These are phyloP conservation scores for Geotrichum bryndzae DNA, from an alignment of 1,139 yeast genomes.

Conservation along the genomic window DNA sequence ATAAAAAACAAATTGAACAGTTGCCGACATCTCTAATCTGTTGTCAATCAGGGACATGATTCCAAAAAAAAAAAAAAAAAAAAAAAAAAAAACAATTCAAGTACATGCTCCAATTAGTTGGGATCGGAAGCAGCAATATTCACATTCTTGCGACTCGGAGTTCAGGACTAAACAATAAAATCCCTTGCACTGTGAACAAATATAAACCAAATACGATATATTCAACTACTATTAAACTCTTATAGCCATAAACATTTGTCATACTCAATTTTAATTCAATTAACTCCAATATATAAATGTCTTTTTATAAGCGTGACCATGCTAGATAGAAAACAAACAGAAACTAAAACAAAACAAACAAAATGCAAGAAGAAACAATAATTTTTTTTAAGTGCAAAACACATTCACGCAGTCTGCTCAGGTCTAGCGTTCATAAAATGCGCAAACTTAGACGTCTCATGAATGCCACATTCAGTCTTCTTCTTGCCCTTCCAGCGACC, in stretches of 20 bases:
- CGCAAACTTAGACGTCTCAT: conserved; percentile 67
- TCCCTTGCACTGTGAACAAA: too few species aligned
- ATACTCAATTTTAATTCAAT: background rate
- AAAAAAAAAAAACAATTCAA: too few species aligned
- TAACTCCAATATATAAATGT: background rate
- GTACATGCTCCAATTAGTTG: too few species aligned
- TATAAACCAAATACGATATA: too few species aligned
- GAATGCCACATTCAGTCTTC: conserved; percentile 96
- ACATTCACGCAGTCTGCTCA: conserved; percentile 8
- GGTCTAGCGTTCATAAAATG: conserved; percentile 40
- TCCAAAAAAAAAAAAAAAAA: too few species aligned
- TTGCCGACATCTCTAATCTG: too few species aligned
- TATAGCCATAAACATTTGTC: background rate
- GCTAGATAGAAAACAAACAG: background rate
- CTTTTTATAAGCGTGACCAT: background rate
- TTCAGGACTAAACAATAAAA: too few species aligned
- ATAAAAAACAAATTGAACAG: too few species aligned
- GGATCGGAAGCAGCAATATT: too few species aligned
- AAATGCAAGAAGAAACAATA: background rate
- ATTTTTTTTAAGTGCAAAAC: background rate
- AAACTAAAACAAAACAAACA: background rate
- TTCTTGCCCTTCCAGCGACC: conserved; percentile 95
- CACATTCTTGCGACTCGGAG: too few species aligned
- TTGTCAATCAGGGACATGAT: too few species aligned
- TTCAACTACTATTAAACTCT: too few species aligned